These are phyloP conservation scores for Dictyostelium capitatum DNA, from an alignment of 78 protist species.

Conservation along the genomic window DNA sequence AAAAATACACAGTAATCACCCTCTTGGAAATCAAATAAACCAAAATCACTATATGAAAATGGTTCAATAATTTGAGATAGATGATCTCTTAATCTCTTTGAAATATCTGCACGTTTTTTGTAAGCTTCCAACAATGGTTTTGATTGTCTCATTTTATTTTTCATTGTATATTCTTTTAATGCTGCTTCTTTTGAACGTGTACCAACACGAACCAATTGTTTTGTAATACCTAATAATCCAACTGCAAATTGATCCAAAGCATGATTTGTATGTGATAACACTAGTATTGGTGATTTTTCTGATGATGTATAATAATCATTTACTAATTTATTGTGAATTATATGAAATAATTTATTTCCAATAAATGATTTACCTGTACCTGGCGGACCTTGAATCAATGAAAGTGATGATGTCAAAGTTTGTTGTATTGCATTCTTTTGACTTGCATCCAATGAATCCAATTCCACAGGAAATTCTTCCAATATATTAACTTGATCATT, in stretches of 20 bases:
- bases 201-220: slow-evolving; percentile 32
- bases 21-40: not conserved
- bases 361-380: slow-evolving; percentile 94
- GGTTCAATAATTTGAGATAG: not conserved
- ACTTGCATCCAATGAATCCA: slow-evolving; percentile 46
- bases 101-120: not conserved
- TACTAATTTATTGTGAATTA: slow-evolving; percentile 10
- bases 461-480: not conserved
- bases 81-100: not conserved
- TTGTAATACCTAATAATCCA: slow-evolving; percentile 13
- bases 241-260: slow-evolving; percentile 94
- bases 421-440: slow-evolving; percentile 50
- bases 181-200: slow-evolving; percentile 35
- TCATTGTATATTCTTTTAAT: slow-evolving; percentile 19
- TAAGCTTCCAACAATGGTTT: not conserved
- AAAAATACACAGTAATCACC: not conserved
- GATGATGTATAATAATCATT: not conserved
- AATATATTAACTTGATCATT: not conserved
- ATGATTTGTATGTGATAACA: slow-evolving; percentile 92
- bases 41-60: not conserved
- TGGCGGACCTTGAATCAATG: slow-evolving; percentile 94
- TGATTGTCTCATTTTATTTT: not conserved
- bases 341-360: slow-evolving; percentile 59
- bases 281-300: slow-evolving; percentile 54
- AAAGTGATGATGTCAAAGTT: slow-evolving; percentile 32